Percentiles rank a stretch among this genome's conserved stretches.
Evolutionary conservation across 192 early-diverging fungal species (phyloP).

Genomic region (Gaertneriomyces semiglobifer): DNA sequence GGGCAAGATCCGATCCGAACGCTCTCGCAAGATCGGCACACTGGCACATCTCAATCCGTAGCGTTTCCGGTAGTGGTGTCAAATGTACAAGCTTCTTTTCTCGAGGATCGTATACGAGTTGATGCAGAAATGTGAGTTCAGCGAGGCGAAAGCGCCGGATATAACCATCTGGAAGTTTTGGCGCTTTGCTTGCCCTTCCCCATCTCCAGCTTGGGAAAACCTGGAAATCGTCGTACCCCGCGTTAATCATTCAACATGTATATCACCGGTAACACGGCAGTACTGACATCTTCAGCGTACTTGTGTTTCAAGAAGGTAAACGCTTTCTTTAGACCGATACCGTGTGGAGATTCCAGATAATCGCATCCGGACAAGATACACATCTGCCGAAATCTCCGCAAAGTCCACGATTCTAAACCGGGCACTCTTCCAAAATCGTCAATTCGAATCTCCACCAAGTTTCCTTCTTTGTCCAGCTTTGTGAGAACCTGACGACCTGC

Average conservation of each 20-base stretch:
- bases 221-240: slow-evolving; percentile 3
- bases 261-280: not conserved
- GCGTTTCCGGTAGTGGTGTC: slow-evolving; percentile 43
- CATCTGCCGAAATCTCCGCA: slow-evolving; percentile 73
- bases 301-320: slow-evolving; percentile 33
- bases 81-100: slow-evolving; percentile 53
- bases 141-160: slow-evolving; percentile 66
- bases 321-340: slow-evolving; percentile 85
- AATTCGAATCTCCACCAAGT: slow-evolving; percentile 61
- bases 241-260: too few relatives aligned
- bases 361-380: slow-evolving; percentile 99
- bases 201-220: slow-evolving; percentile 42
- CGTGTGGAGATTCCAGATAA: slow-evolving; percentile 77
- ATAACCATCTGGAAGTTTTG: slow-evolving; percentile 64
- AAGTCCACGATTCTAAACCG: slow-evolving; percentile 33
- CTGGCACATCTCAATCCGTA: slow-evolving; percentile 19
- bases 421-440: slow-evolving; percentile 44
- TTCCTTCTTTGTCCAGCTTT: slow-evolving; percentile 76
- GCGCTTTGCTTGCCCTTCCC: slow-evolving; percentile 46
- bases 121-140: slow-evolving; percentile 84
- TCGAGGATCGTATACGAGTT: slow-evolving; percentile 80
- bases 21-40: too few relatives aligned
- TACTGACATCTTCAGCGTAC: slow-evolving; percentile 24
- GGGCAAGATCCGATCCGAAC: slow-evolving; percentile 33
- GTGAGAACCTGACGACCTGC: slow-evolving; percentile 57